These are phyloP conservation scores for Grigorovia transvaalensis DNA, from an alignment of 805 yeast species.

Conservation along the genomic window DNA sequence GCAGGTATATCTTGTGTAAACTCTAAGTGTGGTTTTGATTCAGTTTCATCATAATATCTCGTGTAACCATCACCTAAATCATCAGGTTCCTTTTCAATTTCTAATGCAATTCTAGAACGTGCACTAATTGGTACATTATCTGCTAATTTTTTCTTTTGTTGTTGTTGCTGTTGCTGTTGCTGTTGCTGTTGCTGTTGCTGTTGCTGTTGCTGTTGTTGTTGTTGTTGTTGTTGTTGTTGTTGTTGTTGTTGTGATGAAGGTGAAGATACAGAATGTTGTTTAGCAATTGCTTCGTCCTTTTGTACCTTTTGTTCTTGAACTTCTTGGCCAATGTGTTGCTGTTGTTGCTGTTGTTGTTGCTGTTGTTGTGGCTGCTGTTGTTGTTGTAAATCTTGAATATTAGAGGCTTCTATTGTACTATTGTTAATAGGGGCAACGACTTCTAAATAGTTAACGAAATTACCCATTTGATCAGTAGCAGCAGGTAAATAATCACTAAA, in stretches of 20 bases:
- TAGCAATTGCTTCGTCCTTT: not conserved
- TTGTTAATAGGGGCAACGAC: slow-evolving; percentile 33
- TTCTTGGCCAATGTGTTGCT: slow-evolving; percentile 5
- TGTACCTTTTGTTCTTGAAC: slow-evolving; percentile 1
- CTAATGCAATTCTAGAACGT: slow-evolving; percentile 43
- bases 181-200: too few species aligned
- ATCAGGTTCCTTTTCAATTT: slow-evolving; percentile 33
- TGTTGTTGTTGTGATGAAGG: not conserved
- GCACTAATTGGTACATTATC: slow-evolving; percentile 19
- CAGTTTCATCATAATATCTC: slow-evolving; percentile 58
- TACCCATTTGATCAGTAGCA: slow-evolving; percentile 95
- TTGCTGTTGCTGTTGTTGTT: too few species aligned
- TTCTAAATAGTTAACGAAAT: slow-evolving; percentile 85
- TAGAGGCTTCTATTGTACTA: too few species aligned
- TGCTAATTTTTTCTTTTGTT: slow-evolving; percentile 1
- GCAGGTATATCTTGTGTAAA: slow-evolving; percentile 70
- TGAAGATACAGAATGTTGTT: slow-evolving; percentile 1
- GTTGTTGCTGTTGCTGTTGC: not conserved
- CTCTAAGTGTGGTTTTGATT: slow-evolving; percentile 17
- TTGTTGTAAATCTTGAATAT: slow-evolving; percentile 16
- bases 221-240: slow-evolving; percentile 1
- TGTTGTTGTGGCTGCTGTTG: slow-evolving; percentile 15
- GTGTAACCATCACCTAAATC: slow-evolving; percentile 79
- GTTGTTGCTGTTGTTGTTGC: slow-evolving; percentile 16
- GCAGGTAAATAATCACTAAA: slow-evolving; percentile 87